Evolutionary conservation across 768 basidiomycete genomes (phyloP).

Genomic region (Panaeolus cyanescens): DNA sequence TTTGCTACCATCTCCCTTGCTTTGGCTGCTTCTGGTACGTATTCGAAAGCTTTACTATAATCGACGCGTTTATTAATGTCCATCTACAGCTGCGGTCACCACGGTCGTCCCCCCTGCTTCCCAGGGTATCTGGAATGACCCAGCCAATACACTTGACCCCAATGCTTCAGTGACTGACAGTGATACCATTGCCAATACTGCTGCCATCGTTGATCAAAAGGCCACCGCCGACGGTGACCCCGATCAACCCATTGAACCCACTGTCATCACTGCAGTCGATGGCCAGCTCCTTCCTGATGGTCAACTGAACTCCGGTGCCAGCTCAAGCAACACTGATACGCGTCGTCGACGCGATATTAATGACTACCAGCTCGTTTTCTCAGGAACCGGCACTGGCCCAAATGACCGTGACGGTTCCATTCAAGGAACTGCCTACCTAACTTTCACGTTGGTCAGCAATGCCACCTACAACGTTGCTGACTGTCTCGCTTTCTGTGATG

Average conservation of each 20-base stretch:
- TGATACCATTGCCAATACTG: constrained; percentile 36
- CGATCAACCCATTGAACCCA: constrained; percentile 35
- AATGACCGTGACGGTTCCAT: constrained; percentile 44
- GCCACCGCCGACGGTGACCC: constrained; percentile 32
- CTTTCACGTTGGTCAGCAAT: constrained; percentile 46
- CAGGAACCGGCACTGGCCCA: constrained; percentile 34
- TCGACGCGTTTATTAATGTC: not conserved
- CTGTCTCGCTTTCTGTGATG: constrained; percentile 42
- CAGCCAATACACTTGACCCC: constrained; percentile 20
- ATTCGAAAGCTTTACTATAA: not conserved
- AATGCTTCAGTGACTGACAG: constrained; percentile 31
- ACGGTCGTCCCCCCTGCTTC: constrained; percentile 26
- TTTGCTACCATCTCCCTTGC: constrained; percentile 19
- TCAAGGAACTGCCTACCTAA: constrained; percentile 50
- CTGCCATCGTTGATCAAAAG: constrained; percentile 39
- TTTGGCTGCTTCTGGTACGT: constrained; percentile 21
- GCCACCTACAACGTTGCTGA: constrained; percentile 45
- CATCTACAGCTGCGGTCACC: constrained; percentile 18
- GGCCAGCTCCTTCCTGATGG: constrained; percentile 33
- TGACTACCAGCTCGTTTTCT: constrained; percentile 40
- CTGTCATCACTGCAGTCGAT: constrained; percentile 45
- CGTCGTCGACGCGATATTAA: constrained; percentile 21
- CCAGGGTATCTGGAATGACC: constrained; percentile 23
- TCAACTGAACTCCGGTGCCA: constrained; percentile 7
- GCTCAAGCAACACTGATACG: constrained; percentile 13